These are phyloP conservation scores for Candida lessepsii DNA, from an alignment of 805 yeast genomes.

Conservation along the genomic window DNA sequence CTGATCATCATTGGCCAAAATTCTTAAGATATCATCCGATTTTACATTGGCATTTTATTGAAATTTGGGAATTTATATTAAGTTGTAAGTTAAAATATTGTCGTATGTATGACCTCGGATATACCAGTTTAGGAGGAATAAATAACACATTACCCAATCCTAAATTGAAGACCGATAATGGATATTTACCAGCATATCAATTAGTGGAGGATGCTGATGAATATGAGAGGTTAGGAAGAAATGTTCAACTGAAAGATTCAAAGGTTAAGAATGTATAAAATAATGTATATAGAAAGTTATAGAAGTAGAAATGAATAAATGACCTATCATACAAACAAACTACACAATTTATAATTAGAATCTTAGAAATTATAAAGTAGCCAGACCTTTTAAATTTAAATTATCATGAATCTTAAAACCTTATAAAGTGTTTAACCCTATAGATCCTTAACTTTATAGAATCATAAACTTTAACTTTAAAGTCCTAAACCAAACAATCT, in stretches of 20 bases:
- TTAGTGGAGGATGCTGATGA: conserved; percentile 63
- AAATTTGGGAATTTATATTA: conserved; percentile 81
- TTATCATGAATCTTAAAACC: too few species aligned
- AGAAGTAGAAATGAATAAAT: too few species aligned
- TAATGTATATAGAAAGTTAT: not conserved
- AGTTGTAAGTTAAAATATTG: conserved; percentile 67
- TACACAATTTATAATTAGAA: too few species aligned
- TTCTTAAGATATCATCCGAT: conserved; percentile 86
- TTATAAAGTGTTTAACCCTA: too few species aligned
- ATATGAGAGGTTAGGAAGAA: conserved; percentile 45
- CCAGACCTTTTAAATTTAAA: too few species aligned
- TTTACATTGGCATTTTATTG: conserved; percentile 79
- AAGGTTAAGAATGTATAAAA: not conserved
- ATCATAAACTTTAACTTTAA: too few species aligned
- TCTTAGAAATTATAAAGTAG: too few species aligned
- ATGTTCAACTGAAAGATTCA: conserved; percentile 1
- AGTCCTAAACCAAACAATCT: too few species aligned
- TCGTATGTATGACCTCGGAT: conserved; percentile 74
- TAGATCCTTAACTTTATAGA: too few species aligned
- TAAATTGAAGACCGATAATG: conserved; percentile 26
- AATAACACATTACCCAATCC: conserved; percentile 75
- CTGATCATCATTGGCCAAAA: conserved; percentile 91
- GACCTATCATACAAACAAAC: too few species aligned
- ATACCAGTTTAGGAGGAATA: conserved; percentile 85
- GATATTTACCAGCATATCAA: conserved; percentile 54